Conservation (phyloP, 129 eudicot species). For the Flaveria trinervia region DNA sequence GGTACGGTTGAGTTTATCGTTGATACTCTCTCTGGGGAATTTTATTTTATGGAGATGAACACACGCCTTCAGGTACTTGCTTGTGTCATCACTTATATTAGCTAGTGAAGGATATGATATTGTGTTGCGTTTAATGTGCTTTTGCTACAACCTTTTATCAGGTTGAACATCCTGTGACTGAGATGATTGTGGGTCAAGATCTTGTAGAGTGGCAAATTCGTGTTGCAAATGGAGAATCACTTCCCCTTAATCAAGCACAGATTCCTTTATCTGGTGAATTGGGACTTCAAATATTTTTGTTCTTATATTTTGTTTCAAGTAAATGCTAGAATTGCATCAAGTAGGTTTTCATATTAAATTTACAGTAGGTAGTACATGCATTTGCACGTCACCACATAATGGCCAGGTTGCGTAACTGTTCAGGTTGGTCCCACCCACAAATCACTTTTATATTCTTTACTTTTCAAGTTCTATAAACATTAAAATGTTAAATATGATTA, state of each 20-base stretch:
- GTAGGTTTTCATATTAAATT: background rate
- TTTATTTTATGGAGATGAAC: conserved; percentile 99
- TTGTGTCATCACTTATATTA: conserved; percentile 12
- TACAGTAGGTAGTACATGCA: background rate
- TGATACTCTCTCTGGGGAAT: conserved; percentile 81
- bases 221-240: conserved; percentile 94
- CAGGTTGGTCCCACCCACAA: background rate
- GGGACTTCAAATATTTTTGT: conserved; percentile 14
- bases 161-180: conserved; percentile 99
- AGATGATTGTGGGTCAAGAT: conserved; percentile 99
- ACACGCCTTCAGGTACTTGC: conserved; percentile 91
- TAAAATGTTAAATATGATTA: background rate
- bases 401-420: background rate
- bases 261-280: conserved; percentile 81
- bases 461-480: background rate
- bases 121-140: conserved; percentile 18
- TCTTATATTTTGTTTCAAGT: background rate
- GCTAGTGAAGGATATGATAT: conserved; percentile 1
- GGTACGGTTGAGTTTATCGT: conserved; percentile 97
- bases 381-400: background rate
- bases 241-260: conserved; percentile 74
- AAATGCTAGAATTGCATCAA: background rate
- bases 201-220: conserved; percentile 99
- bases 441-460: background rate
- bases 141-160: conserved; percentile 25